Evolutionary conservation across 1,284 basidiomycete species (phyloP), one percentile per base, ranked within the genome.

Genomic region (Ceratobasidium sp.): DNA sequence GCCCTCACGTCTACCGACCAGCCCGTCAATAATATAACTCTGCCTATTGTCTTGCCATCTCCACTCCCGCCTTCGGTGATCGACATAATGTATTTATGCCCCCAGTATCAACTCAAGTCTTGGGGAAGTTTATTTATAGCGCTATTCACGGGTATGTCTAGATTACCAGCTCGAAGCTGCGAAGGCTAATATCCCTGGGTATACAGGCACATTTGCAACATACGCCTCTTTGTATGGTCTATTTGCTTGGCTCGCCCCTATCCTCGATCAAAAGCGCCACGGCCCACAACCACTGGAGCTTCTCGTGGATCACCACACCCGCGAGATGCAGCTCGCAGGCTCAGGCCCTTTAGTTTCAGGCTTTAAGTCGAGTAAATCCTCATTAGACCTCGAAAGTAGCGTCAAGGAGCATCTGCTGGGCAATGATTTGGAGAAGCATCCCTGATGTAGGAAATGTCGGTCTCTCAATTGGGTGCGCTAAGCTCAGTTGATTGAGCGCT

Each of bases 11-110:
- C n/a, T n/a, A n/a, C n/a, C n/a, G n/a, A n/a, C n/a, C n/a, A n/a
- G n/a, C n/a, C n/a, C n/a, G n/a, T 55, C 38, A 70, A 57, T 35
- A 70, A 70, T 27, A 23, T 70, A 10, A 70, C 68, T n/a, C 35
- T 70, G 12, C 68, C 68, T 0, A 70, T 59, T 12, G 8, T 14
- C 23, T 7, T 70, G 23, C 50, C 12, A 18, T 30, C 8, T 18
- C 52, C 33, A 2, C 8, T 3, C 33, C 38, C 50, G 16, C 54
- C 68, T 57, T 41, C 68, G 6, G 54, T 59, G 33, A 59, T 70
- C 23, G 23, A 54, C 5, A 59, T 70, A 50, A 33, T 44, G n/a
- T n/a, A n/a, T n/a, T n/a, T n/a, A n/a, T n/a, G n/a, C n/a, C n/a
- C n/a, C n/a, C n/a, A n/a, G n/a, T 59, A 70, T n/a, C 30, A 59